phyloP scores from a whole-genome alignment of 2,329 filamentous ascomycete species.

The Pseudocercospora fuligena region DNA sequence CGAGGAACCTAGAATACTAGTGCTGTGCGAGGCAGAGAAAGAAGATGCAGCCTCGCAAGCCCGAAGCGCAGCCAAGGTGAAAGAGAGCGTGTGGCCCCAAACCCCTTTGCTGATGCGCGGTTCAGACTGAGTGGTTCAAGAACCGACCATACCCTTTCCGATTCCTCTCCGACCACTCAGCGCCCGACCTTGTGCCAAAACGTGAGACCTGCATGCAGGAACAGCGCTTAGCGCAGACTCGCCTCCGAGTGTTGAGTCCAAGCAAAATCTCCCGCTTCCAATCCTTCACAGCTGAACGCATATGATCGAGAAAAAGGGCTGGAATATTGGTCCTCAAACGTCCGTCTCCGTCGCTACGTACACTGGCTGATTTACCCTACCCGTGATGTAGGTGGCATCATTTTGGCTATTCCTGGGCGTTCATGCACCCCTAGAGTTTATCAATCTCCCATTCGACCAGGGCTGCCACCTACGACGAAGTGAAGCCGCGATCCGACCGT shows the following conservation, averaged over 20 bases:
- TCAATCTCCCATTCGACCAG: slow-evolving; percentile 8
- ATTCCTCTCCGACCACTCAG: slow-evolving; percentile 14
- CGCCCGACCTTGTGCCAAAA: slow-evolving; percentile 2
- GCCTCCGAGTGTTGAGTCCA: slow-evolving; percentile 13
- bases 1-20: slow-evolving; percentile 17
- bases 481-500: slow-evolving; percentile 7
- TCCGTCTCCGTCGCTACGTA: background rate
- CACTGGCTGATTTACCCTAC: background rate
- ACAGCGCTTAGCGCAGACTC: slow-evolving; percentile 20
- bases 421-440: slow-evolving; percentile 15
- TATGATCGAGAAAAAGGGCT: background rate
- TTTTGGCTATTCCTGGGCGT: slow-evolving; percentile 7
- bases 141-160: slow-evolving; percentile 18
- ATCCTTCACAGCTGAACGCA: background rate
- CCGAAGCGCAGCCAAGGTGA: slow-evolving; percentile 2
- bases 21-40: background rate
- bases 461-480: slow-evolving; percentile 1
- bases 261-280: slow-evolving; percentile 15
- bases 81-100: slow-evolving; percentile 12
- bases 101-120: slow-evolving; percentile 23
- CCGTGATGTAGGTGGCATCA: slow-evolving; percentile 7
- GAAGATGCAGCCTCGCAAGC: slow-evolving; percentile 4
- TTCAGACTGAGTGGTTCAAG: slow-evolving; percentile 7
- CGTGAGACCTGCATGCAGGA: slow-evolving; percentile 21
- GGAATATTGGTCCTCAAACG: background rate